A percentile compares a stretch with the other conserved stretches of the same genome.
phyloP scores from a whole-genome alignment of 2,329 filamentous ascomycete species.

The Cylindrodendrum hubeiense region DNA sequence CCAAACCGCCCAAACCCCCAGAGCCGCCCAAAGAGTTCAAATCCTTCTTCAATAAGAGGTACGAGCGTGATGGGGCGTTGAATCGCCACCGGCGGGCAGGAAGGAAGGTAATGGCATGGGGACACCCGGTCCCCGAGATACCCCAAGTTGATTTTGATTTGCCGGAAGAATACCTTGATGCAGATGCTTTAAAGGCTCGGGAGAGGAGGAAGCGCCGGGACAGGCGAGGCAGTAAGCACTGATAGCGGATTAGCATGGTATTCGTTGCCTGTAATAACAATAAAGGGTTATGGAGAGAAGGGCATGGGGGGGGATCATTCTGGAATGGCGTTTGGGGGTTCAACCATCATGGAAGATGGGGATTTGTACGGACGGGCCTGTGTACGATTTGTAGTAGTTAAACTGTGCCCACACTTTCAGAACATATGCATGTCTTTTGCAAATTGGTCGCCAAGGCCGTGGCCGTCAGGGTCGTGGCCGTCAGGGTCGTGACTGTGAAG shows the following conservation, averaged over 20 bases:
- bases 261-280: slow-evolving; percentile 35
- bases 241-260: slow-evolving; percentile 33
- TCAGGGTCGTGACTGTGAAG: not conserved
- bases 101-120: slow-evolving; percentile 83
- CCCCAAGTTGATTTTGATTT: slow-evolving; percentile 79
- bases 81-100: slow-evolving; percentile 77
- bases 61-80: slow-evolving; percentile 85
- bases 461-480: not conserved
- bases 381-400: slow-evolving; percentile 16
- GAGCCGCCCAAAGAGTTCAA: slow-evolving; percentile 73
- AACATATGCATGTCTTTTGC: not conserved
- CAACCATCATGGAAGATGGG: slow-evolving; percentile 9
- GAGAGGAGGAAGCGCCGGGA: slow-evolving; percentile 73
- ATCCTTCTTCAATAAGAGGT: slow-evolving; percentile 87
- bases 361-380: not conserved
- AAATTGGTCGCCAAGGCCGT: not conserved
- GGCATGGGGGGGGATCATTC: slow-evolving; percentile 6
- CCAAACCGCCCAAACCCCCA: slow-evolving; percentile 48
- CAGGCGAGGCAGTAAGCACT: slow-evolving; percentile 63
- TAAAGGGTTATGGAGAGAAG: slow-evolving; percentile 12
- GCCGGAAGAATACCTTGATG: slow-evolving; percentile 73
- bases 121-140: slow-evolving; percentile 81
- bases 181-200: slow-evolving; percentile 67
- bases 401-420: not conserved
- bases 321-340: slow-evolving; percentile 23